Evolutionary conservation across 345 rosid genomes (phyloP).

Genomic region (Linum lewisii): DNA sequence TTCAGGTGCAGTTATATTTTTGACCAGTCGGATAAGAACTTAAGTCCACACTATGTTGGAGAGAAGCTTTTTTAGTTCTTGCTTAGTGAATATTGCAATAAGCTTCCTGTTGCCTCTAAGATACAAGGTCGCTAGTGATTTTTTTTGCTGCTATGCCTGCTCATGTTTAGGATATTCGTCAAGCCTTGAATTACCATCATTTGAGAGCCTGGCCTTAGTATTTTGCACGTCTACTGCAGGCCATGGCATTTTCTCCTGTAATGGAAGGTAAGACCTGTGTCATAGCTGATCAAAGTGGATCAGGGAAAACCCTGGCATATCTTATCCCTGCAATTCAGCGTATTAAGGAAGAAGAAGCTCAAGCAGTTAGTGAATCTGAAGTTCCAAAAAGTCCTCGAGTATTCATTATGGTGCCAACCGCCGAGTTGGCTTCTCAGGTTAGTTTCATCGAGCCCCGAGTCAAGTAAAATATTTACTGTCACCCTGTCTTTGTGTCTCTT

Average conservation of each 20-base stretch:
- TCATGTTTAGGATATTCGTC: neutral
- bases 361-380: constrained; percentile 48
- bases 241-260: constrained; percentile 71
- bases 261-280: constrained; percentile 70
- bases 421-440: constrained; percentile 96
- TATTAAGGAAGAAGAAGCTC: constrained; percentile 78
- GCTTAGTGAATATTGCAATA: neutral
- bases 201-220: neutral
- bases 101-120: too few relatives aligned
- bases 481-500: constrained; percentile 2
- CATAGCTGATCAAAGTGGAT: constrained; percentile 97
- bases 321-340: constrained; percentile 72
- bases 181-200: neutral
- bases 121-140: too few relatives aligned
- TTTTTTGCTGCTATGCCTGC: neutral
- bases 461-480: neutral
- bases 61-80: neutral
- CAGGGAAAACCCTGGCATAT: constrained; percentile 94
- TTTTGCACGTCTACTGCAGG: constrained; percentile 40
- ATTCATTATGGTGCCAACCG: constrained; percentile 76
- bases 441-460: constrained; percentile 5
- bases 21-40: constrained; percentile 1
- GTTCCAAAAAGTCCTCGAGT: constrained; percentile 53
- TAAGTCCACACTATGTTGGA: neutral
- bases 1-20: constrained; percentile 49